Base-by-base conservation (phyloP, 306 rosid genomes). In the Alnus glutinosa region DNA sequence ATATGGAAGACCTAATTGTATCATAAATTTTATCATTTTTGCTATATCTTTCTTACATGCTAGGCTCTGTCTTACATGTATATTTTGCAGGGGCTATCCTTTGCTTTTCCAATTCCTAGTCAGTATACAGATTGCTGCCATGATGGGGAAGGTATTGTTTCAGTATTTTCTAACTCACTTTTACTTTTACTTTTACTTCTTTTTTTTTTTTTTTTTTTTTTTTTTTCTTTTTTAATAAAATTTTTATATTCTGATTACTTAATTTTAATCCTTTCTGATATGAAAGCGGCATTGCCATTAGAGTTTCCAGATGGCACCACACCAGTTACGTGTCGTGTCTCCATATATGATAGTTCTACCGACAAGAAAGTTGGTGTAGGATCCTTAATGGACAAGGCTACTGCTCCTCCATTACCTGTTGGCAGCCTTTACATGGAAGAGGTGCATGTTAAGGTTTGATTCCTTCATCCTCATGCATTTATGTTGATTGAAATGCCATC, bases 231-330 rank as follows among this genome's bases (percentile, higher is more conserved):
- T 37, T 67, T 37, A 39, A 19, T 52, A 23, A 11, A 78, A n/a
- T 79, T 69, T 81, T 55, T 67, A 68, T 52, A 28, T 84, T 86
- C 58, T 68, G 73, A 77, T 80, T 51, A 59, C 63, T 47, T 36
- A 52, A 85, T 73, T 16, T 57, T 70, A 28, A 75, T 61, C 37
- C 51, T 75, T 79, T 85, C 83, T 54, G 68, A 71, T 74, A 59
- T 80, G 64, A 54, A 80, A 95, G 97, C 88, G 78, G 98, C 90
- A 85, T 83, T 95, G 75, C 99, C 99, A 19, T 81, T 95, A 77
- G 99, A 95, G 98, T 95, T 95, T 88, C 99, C 98, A 0, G 99
- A 95, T 83, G 99, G 99, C 64, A 95, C 99, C 54, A 95, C 99
- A 3, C 99, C 99, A 19, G 99, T 93, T 32, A 91, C 99, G 0